Evolutionary conservation across 345 rosid genomes (phyloP).

Genomic region (Lepidium aucheri): DNA sequence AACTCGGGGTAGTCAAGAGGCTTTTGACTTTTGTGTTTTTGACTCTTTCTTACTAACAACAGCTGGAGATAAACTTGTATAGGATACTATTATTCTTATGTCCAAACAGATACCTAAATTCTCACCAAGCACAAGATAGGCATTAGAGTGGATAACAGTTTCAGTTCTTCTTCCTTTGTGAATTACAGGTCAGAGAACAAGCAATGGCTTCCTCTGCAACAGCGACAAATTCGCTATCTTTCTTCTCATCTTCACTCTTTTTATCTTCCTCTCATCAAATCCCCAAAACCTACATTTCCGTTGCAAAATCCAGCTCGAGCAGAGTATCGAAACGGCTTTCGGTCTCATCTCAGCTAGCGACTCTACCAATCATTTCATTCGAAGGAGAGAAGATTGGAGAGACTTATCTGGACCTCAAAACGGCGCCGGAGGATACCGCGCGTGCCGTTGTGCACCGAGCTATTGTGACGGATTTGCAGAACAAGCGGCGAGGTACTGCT

Average conservation of each 20-base stretch:
- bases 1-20: background rate
- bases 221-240: constrained; percentile 39
- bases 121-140: constrained; percentile 14
- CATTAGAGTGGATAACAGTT: constrained; percentile 30
- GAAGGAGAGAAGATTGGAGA: constrained; percentile 79
- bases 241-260: constrained; percentile 47
- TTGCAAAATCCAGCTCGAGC: constrained; percentile 14
- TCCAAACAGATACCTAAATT: constrained; percentile 10
- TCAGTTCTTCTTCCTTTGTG: constrained; percentile 14
- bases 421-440: constrained; percentile 75
- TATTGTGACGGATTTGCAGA: constrained; percentile 66
- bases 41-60: background rate
- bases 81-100: background rate
- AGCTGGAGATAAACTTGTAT: background rate
- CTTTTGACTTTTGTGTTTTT: background rate
- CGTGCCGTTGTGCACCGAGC: constrained; percentile 88
- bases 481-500: constrained; percentile 92
- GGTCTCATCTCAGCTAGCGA: constrained; percentile 48
- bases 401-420: constrained; percentile 65
- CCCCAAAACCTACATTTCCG: constrained; percentile 17
- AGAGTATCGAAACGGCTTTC: constrained; percentile 30
- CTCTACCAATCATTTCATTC: constrained; percentile 68
- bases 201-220: constrained; percentile 45
- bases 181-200: too few species aligned
- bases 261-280: constrained; percentile 27